Percentiles rank a stretch among this genome's conserved stretches.
These are phyloP conservation scores for Ogataea haglerorum DNA, from an alignment of 805 yeast species.

Conservation along the genomic window DNA sequence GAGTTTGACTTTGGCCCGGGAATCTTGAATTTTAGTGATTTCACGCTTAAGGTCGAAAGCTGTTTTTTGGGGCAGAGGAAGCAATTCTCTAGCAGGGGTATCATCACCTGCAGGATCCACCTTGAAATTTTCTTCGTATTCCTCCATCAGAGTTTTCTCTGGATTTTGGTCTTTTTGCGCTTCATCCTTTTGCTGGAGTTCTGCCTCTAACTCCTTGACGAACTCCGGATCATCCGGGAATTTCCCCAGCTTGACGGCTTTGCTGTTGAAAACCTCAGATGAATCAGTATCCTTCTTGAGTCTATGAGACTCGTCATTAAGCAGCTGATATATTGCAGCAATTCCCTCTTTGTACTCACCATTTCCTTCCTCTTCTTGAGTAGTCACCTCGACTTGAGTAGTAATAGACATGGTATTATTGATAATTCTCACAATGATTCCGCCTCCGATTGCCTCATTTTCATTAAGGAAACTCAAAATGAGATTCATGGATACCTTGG, in stretches of 20 bases:
- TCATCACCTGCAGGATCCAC: constrained; percentile 52
- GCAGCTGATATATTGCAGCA: constrained; percentile 38
- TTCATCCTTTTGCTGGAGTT: constrained; percentile 75
- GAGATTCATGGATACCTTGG: constrained; percentile 81
- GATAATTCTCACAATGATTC: constrained; percentile 76
- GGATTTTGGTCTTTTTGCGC: constrained; percentile 28
- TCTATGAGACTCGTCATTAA: constrained; percentile 28
- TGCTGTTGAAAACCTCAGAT: constrained; percentile 59
- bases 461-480: constrained; percentile 85
- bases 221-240: constrained; percentile 86
- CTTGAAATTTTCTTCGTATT: constrained; percentile 57
- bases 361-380: constrained; percentile 47
- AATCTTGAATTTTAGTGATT: constrained; percentile 75
- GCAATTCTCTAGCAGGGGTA: constrained; percentile 67
- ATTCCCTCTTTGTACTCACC: constrained; percentile 42
- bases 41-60: constrained; percentile 77
- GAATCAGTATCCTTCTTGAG: constrained; percentile 18
- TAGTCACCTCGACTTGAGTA: constrained; percentile 37
- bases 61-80: constrained; percentile 86
- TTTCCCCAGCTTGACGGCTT: constrained; percentile 75
- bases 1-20: constrained; percentile 68
- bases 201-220: constrained; percentile 78
- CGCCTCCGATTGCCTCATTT: constrained; percentile 89
- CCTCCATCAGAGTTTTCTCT: constrained; percentile 53
- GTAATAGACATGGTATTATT: constrained; percentile 73